Evolutionary conservation across 352 stramenopile genomes (phyloP).

Genomic region (Peronospora belbahrii): DNA sequence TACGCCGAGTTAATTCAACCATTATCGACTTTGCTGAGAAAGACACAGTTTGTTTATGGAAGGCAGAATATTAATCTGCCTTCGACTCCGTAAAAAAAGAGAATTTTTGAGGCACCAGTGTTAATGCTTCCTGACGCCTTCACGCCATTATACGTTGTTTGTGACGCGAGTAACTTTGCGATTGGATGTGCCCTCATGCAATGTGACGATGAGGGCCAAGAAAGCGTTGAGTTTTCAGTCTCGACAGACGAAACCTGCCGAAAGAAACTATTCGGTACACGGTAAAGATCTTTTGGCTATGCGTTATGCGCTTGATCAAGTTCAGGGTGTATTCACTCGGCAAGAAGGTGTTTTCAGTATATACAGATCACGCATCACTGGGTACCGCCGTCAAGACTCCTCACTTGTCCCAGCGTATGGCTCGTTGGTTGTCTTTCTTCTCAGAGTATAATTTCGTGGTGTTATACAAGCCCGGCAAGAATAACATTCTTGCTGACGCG

Average conservation of each 20-base stretch:
- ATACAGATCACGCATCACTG: too few relatives aligned
- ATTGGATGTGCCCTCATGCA: too few relatives aligned
- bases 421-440: background rate
- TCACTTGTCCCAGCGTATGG: too few relatives aligned
- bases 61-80: too few relatives aligned
- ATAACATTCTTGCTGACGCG: too few relatives aligned
- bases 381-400: background rate
- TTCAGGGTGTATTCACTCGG: background rate
- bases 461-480: too few relatives aligned
- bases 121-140: background rate
- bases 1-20: constrained; percentile 1
- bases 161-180: too few relatives aligned
- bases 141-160: background rate
- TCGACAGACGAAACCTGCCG: background rate
- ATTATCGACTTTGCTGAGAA: too few relatives aligned
- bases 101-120: background rate
- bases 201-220: too few relatives aligned
- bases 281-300: background rate
- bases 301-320: background rate
- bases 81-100: background rate
- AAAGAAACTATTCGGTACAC: background rate
- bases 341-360: background rate
- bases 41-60: too few relatives aligned
- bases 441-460: too few relatives aligned
- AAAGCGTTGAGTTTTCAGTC: background rate